phyloP scores from a whole-genome alignment of 495 filamentous ascomycete species.

The Penicillium taxi region DNA sequence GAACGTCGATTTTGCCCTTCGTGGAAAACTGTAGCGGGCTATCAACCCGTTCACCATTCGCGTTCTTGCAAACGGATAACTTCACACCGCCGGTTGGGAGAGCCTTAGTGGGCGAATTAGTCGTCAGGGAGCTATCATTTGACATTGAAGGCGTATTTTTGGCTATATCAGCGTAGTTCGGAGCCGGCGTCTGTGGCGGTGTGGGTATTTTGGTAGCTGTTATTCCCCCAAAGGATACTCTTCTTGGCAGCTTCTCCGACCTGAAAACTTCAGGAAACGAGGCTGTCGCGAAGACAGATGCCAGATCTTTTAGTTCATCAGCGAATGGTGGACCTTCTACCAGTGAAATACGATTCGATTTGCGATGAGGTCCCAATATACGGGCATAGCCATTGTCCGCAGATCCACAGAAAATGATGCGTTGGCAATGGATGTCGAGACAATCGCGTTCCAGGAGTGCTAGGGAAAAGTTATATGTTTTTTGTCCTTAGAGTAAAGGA shows the following conservation, averaged over 20 bases:
- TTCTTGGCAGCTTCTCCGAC: slow-evolving; percentile 12
- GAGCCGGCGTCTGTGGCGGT: slow-evolving; percentile 8
- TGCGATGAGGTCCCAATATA: slow-evolving; percentile 16
- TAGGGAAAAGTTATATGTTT: slow-evolving; percentile 1
- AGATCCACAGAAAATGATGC: slow-evolving; percentile 23
- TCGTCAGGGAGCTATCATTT: neutral
- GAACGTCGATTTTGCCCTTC: slow-evolving; percentile 9
- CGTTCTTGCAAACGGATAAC: slow-evolving; percentile 12
- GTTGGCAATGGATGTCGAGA: slow-evolving; percentile 19
- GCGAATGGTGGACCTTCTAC: slow-evolving; percentile 24
- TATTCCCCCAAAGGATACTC: slow-evolving; percentile 10
- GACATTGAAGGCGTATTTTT: slow-evolving; percentile 3
- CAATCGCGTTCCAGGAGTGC: slow-evolving; percentile 18
- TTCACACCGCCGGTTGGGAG: neutral
- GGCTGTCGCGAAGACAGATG: slow-evolving; percentile 12
- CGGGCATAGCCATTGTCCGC: slow-evolving; percentile 26
- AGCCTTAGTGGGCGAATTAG: neutral
- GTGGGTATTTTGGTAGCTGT: neutral
- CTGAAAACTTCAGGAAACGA: slow-evolving; percentile 20
- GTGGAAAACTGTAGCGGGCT: slow-evolving; percentile 8
- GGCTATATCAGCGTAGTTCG: slow-evolving; percentile 17
- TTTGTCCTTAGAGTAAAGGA: neutral
- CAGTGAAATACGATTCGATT: slow-evolving; percentile 15
- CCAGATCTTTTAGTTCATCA: slow-evolving; percentile 15
- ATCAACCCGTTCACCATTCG: slow-evolving; percentile 19